Base-by-base conservation (phyloP, 768 basidiomycete genomes). In the Exidia glandulosa region DNA sequence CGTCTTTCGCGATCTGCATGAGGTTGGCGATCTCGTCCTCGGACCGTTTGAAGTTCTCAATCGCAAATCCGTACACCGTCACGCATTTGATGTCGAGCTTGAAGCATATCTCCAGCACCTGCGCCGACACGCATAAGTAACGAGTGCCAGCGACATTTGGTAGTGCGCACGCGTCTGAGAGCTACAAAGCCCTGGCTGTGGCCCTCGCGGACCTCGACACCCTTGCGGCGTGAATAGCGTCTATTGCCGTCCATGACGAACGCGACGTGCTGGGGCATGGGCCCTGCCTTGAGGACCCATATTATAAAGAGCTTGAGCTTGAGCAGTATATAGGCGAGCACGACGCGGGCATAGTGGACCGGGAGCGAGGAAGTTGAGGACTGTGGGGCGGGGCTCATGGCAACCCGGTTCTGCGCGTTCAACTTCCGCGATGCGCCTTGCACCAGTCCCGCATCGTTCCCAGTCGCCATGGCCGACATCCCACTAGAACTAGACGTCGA, bases 1-100 rank as follows among this genome's bases (percentile, higher is more conserved):
- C 85, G 16, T 79, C 77, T 69, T 90, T 85, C 0, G 89, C 88
- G 55, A 99, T 71, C n/a, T 75, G 71, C 92, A 99, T 93, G 65
- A 98, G 77, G 2, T 84, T 83, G 29, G 87, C 83, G 1, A 99
- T 92, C 70, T 99, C 96, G 3, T 86, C 86, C 58, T 81, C 76
- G 1, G 87, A 80, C 25, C 96, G 81, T 62, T 90, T 90, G 75
- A 98, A 98, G 74, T 98, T 99, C 66, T 98, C 95, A 62, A 98
- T 93, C 1, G 94, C 83, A 72, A 99, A 99, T n/a, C 93, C 92
- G 66, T 95, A 99, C n/a, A 87, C 90, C 2, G 91, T 86, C 29
- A 98, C 93, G 61, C 88, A 92, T 61, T 76, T 79, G 55, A 99
- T 79, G 13, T 83, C 75, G n/a, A 99, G 79, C 1, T 80, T 76